These are phyloP conservation scores for Acorus gramineus DNA, from an alignment of 106 monocot genomes.

Conservation along the genomic window DNA sequence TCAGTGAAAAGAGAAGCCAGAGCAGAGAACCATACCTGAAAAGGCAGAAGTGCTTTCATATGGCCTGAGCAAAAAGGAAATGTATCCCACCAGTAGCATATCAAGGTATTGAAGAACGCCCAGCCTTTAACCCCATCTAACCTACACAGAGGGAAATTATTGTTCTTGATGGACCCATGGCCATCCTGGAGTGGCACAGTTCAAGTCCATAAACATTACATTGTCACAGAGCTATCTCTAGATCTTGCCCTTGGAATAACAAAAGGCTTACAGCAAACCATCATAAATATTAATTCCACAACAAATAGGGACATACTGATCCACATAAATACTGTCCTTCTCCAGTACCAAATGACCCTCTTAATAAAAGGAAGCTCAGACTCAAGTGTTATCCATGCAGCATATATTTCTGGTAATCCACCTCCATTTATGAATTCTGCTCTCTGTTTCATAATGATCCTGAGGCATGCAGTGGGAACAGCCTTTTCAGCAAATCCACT, in stretches of 20 bases:
- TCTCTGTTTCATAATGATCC: slow-evolving; percentile 51
- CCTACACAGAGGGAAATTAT: too few relatives aligned
- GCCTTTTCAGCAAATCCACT: slow-evolving; percentile 34
- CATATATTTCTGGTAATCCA: slow-evolving; percentile 89
- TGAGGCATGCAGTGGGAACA: slow-evolving; percentile 41
- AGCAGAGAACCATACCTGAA: too few relatives aligned
- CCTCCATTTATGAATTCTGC: slow-evolving; percentile 52
- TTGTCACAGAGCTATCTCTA: neutral
- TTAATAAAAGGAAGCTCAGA: slow-evolving; percentile 55
- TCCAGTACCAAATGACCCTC: slow-evolving; percentile 70
- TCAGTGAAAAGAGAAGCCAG: too few relatives aligned
- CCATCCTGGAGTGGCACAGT: too few relatives aligned
- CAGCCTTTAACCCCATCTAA: too few relatives aligned
- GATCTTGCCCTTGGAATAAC: slow-evolving; percentile 36
- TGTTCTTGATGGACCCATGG: too few relatives aligned
- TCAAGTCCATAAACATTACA: too few relatives aligned
- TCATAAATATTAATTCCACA: slow-evolving; percentile 37
- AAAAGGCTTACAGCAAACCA: slow-evolving; percentile 51
- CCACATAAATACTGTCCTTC: slow-evolving; percentile 68
- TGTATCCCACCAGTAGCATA: too few relatives aligned
- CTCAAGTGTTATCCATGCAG: slow-evolving; percentile 47
- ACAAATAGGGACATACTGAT: slow-evolving; percentile 42
- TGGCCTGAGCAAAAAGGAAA: too few relatives aligned
- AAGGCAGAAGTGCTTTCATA: too few relatives aligned
- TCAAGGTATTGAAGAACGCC: too few relatives aligned